These are phyloP conservation scores for Monosporozyma aerobia DNA, from an alignment of 805 yeast genomes.

Conservation along the genomic window DNA sequence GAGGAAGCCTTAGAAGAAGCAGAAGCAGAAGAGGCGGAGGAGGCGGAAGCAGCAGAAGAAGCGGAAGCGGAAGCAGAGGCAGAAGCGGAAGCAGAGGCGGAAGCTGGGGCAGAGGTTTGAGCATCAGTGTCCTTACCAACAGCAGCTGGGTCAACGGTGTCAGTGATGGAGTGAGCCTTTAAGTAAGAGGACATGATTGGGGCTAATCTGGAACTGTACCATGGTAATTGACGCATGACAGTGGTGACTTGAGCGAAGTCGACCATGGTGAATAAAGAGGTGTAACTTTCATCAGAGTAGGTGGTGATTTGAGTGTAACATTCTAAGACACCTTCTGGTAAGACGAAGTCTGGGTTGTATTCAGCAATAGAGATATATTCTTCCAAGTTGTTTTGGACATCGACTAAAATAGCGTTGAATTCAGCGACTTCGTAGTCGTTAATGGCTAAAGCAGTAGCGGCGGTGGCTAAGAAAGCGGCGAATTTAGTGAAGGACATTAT, in stretches of 20 bases:
- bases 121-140: slow-evolving; percentile 8
- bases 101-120: slow-evolving; percentile 5
- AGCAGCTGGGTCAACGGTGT: slow-evolving; percentile 6
- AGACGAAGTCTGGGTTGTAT: slow-evolving; percentile 10
- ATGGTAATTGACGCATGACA: slow-evolving; percentile 29
- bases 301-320: slow-evolving; percentile 24
- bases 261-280: slow-evolving; percentile 25
- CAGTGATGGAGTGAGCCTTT: slow-evolving; percentile 9
- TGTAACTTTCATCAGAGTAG: slow-evolving; percentile 30
- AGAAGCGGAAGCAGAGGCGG: slow-evolving; percentile 6
- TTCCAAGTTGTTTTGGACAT: slow-evolving; percentile 15
- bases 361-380: slow-evolving; percentile 17
- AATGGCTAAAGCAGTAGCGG: slow-evolving; percentile 13
- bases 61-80: slow-evolving; percentile 5
- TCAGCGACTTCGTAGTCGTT: slow-evolving; percentile 14
- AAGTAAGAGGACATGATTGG: slow-evolving; percentile 15
- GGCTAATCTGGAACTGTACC: slow-evolving; percentile 27
- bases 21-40: slow-evolving; percentile 6
- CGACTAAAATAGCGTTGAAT: slow-evolving; percentile 17
- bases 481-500: slow-evolving; percentile 12
- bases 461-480: slow-evolving; percentile 13
- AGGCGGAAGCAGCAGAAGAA: slow-evolving; percentile 7
- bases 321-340: slow-evolving; percentile 20
- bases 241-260: slow-evolving; percentile 26
- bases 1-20: slow-evolving; percentile 5